phyloP scores from a whole-genome alignment of 768 basidiomycete genomes.

The Nidula microcarpa region DNA sequence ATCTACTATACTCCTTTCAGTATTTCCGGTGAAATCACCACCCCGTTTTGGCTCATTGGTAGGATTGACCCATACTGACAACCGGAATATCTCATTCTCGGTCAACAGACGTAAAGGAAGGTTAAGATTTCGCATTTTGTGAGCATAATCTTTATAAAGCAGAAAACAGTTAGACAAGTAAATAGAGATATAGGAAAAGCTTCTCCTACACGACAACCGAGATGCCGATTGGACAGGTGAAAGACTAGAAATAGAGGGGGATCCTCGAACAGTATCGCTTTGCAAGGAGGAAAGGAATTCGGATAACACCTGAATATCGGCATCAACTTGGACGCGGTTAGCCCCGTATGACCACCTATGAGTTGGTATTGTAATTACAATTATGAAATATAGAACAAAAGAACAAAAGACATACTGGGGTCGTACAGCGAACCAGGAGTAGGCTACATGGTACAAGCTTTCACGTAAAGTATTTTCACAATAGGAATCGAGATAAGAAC shows the following conservation, averaged over 20 bases:
- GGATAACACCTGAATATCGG: constrained; percentile 82
- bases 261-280: constrained; percentile 64
- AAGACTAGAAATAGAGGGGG: constrained; percentile 57
- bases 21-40: constrained; percentile 49
- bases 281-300: constrained; percentile 82
- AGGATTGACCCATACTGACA: constrained; percentile 90
- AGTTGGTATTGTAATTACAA: constrained; percentile 1
- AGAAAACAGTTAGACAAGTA: neutral
- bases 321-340: constrained; percentile 84
- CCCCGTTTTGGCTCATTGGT: constrained; percentile 72
- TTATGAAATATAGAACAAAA: neutral
- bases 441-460: constrained; percentile 73
- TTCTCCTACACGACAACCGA: constrained; percentile 36
- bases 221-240: constrained; percentile 44
- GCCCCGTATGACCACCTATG: constrained; percentile 95
- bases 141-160: constrained; percentile 43
- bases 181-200: neutral
- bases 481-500: constrained; percentile 79
- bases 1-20: constrained; percentile 55
- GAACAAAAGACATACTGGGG: constrained; percentile 65
- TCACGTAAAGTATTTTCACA: constrained; percentile 78
- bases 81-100: constrained; percentile 85
- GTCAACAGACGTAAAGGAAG: constrained; percentile 79
- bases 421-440: constrained; percentile 91
- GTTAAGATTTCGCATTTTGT: constrained; percentile 63